phyloP scores from a whole-genome alignment of 2,329 filamentous ascomycete species.

The Fusarium circinatum region DNA sequence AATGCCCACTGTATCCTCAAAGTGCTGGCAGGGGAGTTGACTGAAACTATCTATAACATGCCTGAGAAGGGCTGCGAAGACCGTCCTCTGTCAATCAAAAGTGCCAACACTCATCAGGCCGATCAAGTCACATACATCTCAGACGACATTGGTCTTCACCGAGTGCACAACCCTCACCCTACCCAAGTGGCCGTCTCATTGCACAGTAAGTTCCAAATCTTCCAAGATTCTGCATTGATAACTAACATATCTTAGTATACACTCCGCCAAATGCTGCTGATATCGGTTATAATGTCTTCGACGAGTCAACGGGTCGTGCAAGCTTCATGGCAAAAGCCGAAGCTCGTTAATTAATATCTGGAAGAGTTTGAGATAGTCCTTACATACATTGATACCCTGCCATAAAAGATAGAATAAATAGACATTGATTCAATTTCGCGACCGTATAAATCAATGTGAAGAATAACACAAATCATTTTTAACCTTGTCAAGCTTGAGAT shows the following conservation, averaged over 20 bases:
- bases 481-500: too few species aligned
- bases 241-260: background rate
- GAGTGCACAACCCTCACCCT: slow-evolving; percentile 13
- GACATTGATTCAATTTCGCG: background rate
- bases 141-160: slow-evolving; percentile 8
- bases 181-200: slow-evolving; percentile 13
- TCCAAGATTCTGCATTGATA: rapidly evolving
- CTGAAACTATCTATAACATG: slow-evolving; percentile 6
- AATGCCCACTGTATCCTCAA: slow-evolving; percentile 19
- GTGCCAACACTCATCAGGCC: background rate
- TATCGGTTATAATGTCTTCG: slow-evolving; percentile 12
- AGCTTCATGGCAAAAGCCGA: slow-evolving; percentile 6
- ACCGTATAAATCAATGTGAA: background rate
- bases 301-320: slow-evolving; percentile 7
- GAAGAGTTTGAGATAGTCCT: background rate
- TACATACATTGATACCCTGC: background rate
- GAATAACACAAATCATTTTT: rapidly evolving
- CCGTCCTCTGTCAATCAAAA: background rate
- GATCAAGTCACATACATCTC: slow-evolving; percentile 20
- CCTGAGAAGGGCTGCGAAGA: background rate
- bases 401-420: background rate
- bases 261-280: slow-evolving; percentile 16
- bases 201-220: background rate
- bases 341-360: background rate
- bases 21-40: slow-evolving; percentile 6